Base-by-base conservation (phyloP, 768 basidiomycete species). In the Xerocomus spinulosus region DNA sequence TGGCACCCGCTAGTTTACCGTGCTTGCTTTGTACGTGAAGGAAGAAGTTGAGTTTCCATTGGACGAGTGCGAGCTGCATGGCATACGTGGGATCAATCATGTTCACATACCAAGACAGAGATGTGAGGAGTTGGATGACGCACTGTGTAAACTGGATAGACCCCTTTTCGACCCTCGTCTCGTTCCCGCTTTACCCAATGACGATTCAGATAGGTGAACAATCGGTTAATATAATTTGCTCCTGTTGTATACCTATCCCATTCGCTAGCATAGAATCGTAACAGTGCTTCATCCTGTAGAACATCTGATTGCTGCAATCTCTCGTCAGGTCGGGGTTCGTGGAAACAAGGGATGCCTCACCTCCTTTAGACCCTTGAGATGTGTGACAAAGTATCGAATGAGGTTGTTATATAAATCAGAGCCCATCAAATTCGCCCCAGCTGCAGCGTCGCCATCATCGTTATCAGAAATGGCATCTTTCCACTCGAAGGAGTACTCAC, bases 141-240 rank as follows among this genome's bases (percentile, higher is more conserved):
- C 55, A 95, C 94, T 23, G 95, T 99, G 64, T 98, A 98, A 17
- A 99, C 91, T 1, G 83, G 84, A 70, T 97, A 98, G 18, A 98
- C 88, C 35, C 85, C 87, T 69, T 91, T 94, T 59, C 94, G 77
- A 14, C 96, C 96, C 67, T 98, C 95, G 59, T 98, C 95, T 61
- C 94, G 82, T 66, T 99, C 96, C 44, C 95, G 80, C 73, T 94
- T 95, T 36, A 99, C 95, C 96, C 96, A 99, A 70, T 98, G 93
- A 18, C 95, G 90, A 70, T 99, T 98, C 48, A 99, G 79, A 71
- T 98, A 98, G 3, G 92, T 94, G 74, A 98, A 98, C 29, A 99
- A 72, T 47, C 95, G 87, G 66, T 98, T 95, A 70, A 97, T 92
- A 65, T 96, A 98, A 63, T 90, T 92, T 1, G 95, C 94, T 39